Conservation (phyloP, 2,329 filamentous ascomycete species). For the Neofusicoccum kwambonambiense region DNA sequence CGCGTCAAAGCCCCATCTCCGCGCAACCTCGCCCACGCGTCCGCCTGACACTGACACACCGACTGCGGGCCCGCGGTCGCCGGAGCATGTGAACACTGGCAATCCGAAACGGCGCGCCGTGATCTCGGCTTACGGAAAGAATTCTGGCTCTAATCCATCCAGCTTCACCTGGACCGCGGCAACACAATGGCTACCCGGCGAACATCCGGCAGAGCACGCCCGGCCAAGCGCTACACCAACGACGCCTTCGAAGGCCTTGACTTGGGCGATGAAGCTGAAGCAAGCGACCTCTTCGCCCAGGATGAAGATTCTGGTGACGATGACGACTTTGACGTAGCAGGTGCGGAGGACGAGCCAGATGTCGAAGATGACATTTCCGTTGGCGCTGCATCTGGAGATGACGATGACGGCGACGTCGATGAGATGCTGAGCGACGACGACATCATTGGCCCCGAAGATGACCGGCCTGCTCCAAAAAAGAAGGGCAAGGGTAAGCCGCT, state of each 20-base stretch:
- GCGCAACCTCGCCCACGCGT: conserved; percentile 8
- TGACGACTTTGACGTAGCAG: conserved; percentile 25
- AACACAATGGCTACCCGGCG: conserved; percentile 16
- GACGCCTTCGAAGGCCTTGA: conserved; percentile 36
- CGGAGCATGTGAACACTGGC: background rate
- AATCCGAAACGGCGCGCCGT: background rate
- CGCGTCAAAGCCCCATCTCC: background rate
- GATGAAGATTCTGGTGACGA: conserved; percentile 34
- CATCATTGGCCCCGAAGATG: conserved; percentile 18
- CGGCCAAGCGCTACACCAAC: conserved; percentile 27
- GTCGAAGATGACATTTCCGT: conserved; percentile 21
- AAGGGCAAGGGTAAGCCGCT: conserved; percentile 8
- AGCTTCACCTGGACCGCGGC: background rate
- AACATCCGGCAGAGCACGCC: conserved; percentile 12
- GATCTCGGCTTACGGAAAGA: background rate
- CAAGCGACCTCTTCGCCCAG: background rate
- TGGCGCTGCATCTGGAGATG: conserved; percentile 15
- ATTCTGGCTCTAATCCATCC: background rate
- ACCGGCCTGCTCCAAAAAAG: background rate
- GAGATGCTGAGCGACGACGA: conserved; percentile 24
- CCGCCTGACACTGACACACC: conserved; percentile 2
- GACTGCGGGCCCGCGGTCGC: background rate
- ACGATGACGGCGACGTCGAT: conserved; percentile 11
- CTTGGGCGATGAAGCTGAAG: conserved; percentile 22
- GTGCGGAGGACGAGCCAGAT: conserved; percentile 21